Base-by-base conservation (phyloP, 2,329 filamentous ascomycete species). In the Phaeosphaeriaceae sp. region DNA sequence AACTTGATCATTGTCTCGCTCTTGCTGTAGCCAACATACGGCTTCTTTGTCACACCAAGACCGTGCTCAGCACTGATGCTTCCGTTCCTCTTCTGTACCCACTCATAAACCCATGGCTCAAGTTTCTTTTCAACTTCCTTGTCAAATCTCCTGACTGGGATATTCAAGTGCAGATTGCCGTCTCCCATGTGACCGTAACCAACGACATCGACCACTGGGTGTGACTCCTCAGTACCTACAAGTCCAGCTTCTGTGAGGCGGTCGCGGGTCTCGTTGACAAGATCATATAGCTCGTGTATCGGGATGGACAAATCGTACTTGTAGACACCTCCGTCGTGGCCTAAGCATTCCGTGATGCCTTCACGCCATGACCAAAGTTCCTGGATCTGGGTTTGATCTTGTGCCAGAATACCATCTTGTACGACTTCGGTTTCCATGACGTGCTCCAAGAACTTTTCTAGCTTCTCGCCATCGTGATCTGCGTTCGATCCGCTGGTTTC, bases 171-270 rank as follows among this genome's bases (percentile, higher is more conserved):
- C 65, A 99, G 80, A 79, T 99, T 99, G 3, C 91, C 88, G 79
- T 99, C 95, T 41, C 95, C 96, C 93, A 99, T 98, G 78, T 99
- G 95, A 33, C 95, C 95, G 74, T 97, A 99, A 20, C 95, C 95
- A 20, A 97, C 88, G n/a, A 97, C 93, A 57, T 90, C 91, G 1
- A 96, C 86, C 6, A 96, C 93, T 1, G 93, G 92, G 74, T 89
- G 86, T 47, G 88, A 88, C 6, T 89, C 87, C 46, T 92, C 89
- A 53, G 92, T 91, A 49, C 80, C 78, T 42, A 96, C 83, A 2
- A 98, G 84, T 0, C 93, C 92, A 31, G 89, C 89, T 53, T 88
- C 84, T 1, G 85, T 84, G 65, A 99, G 85, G 53, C 89, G 88
- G 53, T 86, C 87, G 62, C 90, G 86, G 21, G 89, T 90, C 68